A percentile compares a stretch with the other conserved stretches of the same genome.
phyloP scores from a whole-genome alignment of 2,329 filamentous ascomycete genomes.

The Epichloe sylvatica region DNA sequence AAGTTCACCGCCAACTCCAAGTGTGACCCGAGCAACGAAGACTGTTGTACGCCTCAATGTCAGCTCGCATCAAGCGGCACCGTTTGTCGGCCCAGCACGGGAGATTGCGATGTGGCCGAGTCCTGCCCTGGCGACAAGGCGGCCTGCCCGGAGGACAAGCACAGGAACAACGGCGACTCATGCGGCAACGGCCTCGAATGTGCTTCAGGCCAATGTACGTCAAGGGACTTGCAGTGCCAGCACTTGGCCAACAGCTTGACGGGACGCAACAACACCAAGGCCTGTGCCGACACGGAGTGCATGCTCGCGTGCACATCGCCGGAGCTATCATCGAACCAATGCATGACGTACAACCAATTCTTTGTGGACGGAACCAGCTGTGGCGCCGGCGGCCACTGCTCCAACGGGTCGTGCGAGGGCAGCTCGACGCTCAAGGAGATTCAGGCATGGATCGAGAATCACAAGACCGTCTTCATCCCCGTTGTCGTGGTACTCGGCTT shows the following conservation, averaged over 20 bases:
- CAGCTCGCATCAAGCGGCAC: slow-evolving; percentile 52
- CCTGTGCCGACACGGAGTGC: slow-evolving; percentile 57
- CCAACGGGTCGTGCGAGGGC: slow-evolving; percentile 65
- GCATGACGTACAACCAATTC: slow-evolving; percentile 71
- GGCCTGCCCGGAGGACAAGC: slow-evolving; percentile 60
- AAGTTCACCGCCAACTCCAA: slow-evolving; percentile 62
- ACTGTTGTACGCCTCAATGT: slow-evolving; percentile 59
- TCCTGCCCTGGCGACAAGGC: slow-evolving; percentile 60
- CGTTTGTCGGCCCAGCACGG: slow-evolving; percentile 68
- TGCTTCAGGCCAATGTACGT: slow-evolving; percentile 89
- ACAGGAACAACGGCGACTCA: slow-evolving; percentile 51
- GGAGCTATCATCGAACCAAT: slow-evolving; percentile 49
- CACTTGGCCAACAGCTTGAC: slow-evolving; percentile 66
- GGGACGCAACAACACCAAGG: slow-evolving; percentile 60
- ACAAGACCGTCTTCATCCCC: slow-evolving; percentile 74
- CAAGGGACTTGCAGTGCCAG: slow-evolving; percentile 77
- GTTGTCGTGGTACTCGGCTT: slow-evolving; percentile 55
- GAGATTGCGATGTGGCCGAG: slow-evolving; percentile 75
- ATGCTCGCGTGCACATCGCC: slow-evolving; percentile 62
- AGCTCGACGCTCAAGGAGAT: slow-evolving; percentile 57
- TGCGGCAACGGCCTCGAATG: slow-evolving; percentile 66
- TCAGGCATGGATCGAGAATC: slow-evolving; percentile 57
- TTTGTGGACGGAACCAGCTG: slow-evolving; percentile 88
- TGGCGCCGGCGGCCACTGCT: slow-evolving; percentile 63
- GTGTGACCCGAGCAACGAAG: slow-evolving; percentile 71